These are phyloP conservation scores for Fraxinus nigra DNA, from an alignment of 305 asterid species.

Conservation along the genomic window DNA sequence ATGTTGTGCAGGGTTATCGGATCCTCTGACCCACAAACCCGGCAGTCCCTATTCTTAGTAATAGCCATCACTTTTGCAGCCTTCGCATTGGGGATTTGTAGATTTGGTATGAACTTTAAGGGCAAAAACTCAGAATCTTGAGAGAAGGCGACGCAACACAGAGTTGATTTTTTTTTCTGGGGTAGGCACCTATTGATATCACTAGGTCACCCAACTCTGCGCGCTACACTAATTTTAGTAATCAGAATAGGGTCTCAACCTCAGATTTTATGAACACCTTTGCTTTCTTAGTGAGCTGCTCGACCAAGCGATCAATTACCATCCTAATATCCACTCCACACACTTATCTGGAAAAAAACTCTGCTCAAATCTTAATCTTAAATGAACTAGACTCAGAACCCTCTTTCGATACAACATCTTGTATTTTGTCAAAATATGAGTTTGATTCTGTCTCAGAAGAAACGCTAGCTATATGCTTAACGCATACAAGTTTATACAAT, in stretches of 20 bases:
- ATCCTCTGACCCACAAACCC: constrained; percentile 21
- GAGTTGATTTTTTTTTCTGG: neutral
- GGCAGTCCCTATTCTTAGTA: constrained; percentile 7
- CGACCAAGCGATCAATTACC: neutral
- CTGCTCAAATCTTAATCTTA: neutral
- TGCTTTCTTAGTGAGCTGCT: neutral
- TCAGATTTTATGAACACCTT: neutral
- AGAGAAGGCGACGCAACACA: neutral
- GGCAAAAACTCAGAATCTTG: neutral
- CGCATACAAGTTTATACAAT: neutral
- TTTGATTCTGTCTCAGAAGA: neutral
- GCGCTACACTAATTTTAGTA: neutral
- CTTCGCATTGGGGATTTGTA: neutral
- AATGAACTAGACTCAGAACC: neutral
- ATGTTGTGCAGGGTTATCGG: constrained; percentile 25
- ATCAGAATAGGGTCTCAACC: neutral
- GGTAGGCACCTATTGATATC: neutral
- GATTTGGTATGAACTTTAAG: neutral
- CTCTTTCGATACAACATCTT: neutral
- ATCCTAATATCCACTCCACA: neutral
- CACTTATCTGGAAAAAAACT: neutral
- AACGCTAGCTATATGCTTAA: neutral
- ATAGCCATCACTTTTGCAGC: neutral
- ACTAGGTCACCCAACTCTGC: neutral
- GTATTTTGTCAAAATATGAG: neutral